Conservation (phyloP, 2,329 filamentous ascomycete genomes). For the Fusarium cyanostomum region DNA sequence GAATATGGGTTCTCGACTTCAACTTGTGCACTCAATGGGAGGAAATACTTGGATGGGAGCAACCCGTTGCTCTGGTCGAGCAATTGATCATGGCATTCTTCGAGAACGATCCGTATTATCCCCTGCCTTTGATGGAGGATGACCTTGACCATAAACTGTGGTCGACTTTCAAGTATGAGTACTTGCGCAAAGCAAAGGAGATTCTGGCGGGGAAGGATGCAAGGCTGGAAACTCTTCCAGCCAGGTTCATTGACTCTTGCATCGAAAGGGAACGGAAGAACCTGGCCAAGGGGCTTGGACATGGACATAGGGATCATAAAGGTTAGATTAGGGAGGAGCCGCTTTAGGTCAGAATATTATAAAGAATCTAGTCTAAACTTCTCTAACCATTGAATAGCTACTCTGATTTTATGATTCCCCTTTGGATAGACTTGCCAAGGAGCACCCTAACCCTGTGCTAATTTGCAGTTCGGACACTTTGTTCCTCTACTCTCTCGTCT, state of each 20-base stretch:
- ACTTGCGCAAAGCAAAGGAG: background rate
- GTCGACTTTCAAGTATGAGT: conserved; percentile 13
- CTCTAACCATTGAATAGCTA: no score
- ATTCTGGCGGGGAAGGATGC: background rate
- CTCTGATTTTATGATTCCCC: no score
- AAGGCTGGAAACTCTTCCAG: background rate
- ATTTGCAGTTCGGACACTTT: no score
- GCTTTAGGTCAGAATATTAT: no score
- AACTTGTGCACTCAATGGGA: conserved; percentile 20
- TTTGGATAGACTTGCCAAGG: no score
- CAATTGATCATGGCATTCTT: conserved; percentile 33
- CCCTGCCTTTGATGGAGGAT: conserved; percentile 25
- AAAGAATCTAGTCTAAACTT: no score
- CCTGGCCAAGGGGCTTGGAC: no score
- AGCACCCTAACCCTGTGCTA: no score
- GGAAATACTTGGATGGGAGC: conserved; percentile 4
- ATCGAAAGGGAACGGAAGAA: background rate
- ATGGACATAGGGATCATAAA: no score
- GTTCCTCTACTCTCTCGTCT: no score
- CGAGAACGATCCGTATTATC: conserved; percentile 42
- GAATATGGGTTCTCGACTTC: conserved; percentile 41
- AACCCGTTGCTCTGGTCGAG: conserved; percentile 21
- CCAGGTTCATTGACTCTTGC: background rate
- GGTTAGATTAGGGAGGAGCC: no score
- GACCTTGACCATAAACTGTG: conserved; percentile 22